Evolutionary conservation across 305 asterid genomes (phyloP).

Genomic region (Fraxinus angustifolia): DNA sequence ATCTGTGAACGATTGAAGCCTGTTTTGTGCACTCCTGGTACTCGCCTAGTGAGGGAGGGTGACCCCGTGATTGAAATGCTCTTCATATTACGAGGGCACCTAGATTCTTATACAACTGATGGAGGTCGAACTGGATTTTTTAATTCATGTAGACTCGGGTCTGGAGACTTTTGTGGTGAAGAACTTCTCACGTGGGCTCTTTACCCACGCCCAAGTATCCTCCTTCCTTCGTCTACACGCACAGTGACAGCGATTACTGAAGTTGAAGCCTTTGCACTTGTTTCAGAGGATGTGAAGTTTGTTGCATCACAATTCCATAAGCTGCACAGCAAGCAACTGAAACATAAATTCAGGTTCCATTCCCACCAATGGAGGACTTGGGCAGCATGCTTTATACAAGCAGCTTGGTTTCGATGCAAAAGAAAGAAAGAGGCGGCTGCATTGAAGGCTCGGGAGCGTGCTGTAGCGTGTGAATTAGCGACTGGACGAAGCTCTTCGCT

Average conservation of each 20-base stretch:
- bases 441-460: constrained; percentile 30
- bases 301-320: constrained; percentile 60
- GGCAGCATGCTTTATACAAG: constrained; percentile 70
- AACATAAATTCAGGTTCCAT: constrained; percentile 56
- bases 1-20: constrained; percentile 61
- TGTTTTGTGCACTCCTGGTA: constrained; percentile 38
- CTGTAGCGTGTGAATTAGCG: background rate
- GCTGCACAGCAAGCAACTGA: constrained; percentile 54
- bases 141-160: constrained; percentile 43
- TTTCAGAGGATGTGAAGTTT: constrained; percentile 47
- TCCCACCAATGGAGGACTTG: constrained; percentile 76
- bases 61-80: constrained; percentile 58
- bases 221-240: constrained; percentile 59
- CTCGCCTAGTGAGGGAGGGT: constrained; percentile 52
- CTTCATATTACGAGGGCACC: constrained; percentile 57
- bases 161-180: constrained; percentile 68
- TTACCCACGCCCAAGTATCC: constrained; percentile 44
- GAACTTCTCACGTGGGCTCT: constrained; percentile 63
- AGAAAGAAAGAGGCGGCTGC: constrained; percentile 34
- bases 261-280: constrained; percentile 60
- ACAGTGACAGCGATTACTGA: constrained; percentile 55
- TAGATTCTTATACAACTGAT: constrained; percentile 56
- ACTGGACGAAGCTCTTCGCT: constrained; percentile 31
- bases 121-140: constrained; percentile 61
- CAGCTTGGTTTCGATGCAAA: constrained; percentile 56